Evolutionary conservation across 441 rosid species (phyloP).

Genomic region (Croton laevigatus): DNA sequence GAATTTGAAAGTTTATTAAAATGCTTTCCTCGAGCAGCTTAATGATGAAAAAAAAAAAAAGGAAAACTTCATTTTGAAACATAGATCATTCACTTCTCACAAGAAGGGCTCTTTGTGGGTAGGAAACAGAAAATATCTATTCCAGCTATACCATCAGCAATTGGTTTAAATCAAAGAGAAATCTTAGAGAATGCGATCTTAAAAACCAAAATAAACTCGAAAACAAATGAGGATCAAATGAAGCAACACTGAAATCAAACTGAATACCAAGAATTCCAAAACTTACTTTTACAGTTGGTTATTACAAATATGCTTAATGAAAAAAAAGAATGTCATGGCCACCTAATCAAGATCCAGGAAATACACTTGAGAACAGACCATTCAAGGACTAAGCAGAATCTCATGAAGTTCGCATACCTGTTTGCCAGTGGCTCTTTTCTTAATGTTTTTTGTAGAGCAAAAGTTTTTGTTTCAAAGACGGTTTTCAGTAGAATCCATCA

Average conservation of each 20-base stretch:
- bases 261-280: background rate
- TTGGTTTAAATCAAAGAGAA: too few species aligned
- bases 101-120: too few species aligned
- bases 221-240: background rate
- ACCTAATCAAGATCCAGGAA: background rate
- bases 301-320: too few species aligned
- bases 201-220: background rate
- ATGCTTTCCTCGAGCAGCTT: background rate
- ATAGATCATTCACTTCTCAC: background rate
- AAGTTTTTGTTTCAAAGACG: too few species aligned
- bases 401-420: slow-evolving; percentile 48
- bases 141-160: too few species aligned
- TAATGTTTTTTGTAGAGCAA: too few species aligned
- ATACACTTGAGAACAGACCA: background rate
- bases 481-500: too few species aligned
- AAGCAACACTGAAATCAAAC: background rate
- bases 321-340: background rate
- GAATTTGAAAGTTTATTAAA: background rate
- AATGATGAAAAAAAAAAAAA: background rate
- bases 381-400: slow-evolving; percentile 11
- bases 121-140: too few species aligned
- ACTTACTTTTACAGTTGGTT: too few species aligned
- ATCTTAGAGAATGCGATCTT: background rate
- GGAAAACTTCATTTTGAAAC: background rate
- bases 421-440: too few species aligned